These are phyloP conservation scores for Pseudocohnilembus persalinus DNA, from an alignment of 169 alveolate genomes.

Conservation along the genomic window DNA sequence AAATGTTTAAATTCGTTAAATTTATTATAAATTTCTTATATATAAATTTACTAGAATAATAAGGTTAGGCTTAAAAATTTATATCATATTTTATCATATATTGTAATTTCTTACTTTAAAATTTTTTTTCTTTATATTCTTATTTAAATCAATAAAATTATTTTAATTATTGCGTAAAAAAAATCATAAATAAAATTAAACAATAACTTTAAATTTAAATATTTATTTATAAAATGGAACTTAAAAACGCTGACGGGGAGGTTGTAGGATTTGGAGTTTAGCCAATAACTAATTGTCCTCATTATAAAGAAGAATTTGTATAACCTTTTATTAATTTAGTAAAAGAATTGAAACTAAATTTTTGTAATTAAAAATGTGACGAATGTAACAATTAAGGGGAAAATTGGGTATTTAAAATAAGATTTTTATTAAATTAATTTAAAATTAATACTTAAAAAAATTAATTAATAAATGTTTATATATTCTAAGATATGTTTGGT, in stretches of 20 bases:
- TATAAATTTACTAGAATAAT: too few relatives aligned
- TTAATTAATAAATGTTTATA: neutral
- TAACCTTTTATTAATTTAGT: constrained; percentile 16
- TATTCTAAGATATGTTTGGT: constrained; percentile 62
- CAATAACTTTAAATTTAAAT: neutral
- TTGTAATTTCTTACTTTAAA: too few relatives aligned
- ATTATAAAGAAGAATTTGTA: constrained; percentile 33
- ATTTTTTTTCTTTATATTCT: too few relatives aligned
- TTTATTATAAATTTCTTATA: too few relatives aligned
- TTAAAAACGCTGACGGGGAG: neutral
- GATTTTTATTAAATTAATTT: neutral
- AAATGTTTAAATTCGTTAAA: too few relatives aligned
- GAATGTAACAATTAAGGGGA: constrained; percentile 70
- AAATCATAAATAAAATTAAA: too few relatives aligned
- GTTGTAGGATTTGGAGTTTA: constrained; percentile 59
- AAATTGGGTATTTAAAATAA: constrained; percentile 74
- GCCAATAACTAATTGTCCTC: constrained; percentile 82
- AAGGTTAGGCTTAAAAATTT: too few relatives aligned
- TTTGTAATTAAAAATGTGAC: constrained; percentile 55
- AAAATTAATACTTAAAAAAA: too few relatives aligned
- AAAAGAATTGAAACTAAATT: constrained; percentile 39
- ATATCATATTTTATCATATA: too few relatives aligned
- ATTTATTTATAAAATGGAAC: too few relatives aligned
- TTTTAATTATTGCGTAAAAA: too few relatives aligned
- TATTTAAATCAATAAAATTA: too few relatives aligned